phyloP scores from a whole-genome alignment of 2,329 filamentous ascomycete species.

The Cladosporium sp. region DNA sequence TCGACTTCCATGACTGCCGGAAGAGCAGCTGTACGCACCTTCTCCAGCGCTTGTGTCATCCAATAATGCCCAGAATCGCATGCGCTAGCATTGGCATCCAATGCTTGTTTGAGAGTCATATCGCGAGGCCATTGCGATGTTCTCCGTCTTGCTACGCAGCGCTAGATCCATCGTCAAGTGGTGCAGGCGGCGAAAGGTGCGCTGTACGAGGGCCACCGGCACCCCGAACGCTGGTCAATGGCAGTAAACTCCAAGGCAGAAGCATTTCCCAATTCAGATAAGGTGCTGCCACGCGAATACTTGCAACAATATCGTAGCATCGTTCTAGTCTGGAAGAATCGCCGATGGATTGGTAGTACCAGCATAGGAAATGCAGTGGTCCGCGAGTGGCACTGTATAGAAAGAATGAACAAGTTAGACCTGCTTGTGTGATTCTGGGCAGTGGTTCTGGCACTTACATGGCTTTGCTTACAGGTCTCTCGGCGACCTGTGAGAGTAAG shows the following conservation, averaged over 20 bases:
- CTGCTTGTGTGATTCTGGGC: no score
- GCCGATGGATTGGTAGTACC: neutral
- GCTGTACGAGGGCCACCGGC: neutral
- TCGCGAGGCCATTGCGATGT: no score
- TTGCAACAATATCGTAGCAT: neutral
- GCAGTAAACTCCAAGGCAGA: constrained; percentile 4
- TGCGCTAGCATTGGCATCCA: no score
- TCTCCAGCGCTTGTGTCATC: neutral
- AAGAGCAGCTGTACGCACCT: neutral
- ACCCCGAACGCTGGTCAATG: neutral
- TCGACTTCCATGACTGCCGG: neutral
- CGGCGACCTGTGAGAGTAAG: neutral
- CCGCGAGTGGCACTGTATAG: neutral
- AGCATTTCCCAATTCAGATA: constrained; percentile 7
- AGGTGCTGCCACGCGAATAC: neutral
- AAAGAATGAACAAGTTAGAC: no score
- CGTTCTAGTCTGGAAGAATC: neutral
- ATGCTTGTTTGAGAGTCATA: no score
- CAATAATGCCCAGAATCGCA: no score
- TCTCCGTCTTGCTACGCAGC: no score
- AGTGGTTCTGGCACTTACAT: neutral
- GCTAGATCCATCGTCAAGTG: neutral
- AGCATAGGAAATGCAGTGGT: neutral
- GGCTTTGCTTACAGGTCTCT: neutral
- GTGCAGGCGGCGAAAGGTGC: neutral